phyloP scores from a whole-genome alignment of 1,139 yeast species.

The Lodderomyces metapsilosis region DNA sequence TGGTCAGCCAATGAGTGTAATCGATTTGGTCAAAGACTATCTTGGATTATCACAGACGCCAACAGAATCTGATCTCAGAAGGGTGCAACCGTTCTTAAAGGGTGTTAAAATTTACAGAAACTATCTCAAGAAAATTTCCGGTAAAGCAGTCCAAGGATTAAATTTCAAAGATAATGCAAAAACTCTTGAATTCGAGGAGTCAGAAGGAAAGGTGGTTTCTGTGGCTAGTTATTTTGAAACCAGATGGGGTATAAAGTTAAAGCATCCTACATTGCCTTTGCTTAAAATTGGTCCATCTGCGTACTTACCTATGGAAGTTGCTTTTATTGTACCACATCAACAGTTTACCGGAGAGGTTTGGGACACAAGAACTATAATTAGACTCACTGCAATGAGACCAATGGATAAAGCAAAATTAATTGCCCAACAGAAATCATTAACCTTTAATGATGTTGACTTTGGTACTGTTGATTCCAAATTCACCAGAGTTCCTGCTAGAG shows the following conservation, averaged over 20 bases:
- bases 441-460: slow-evolving; percentile 11
- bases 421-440: slow-evolving; percentile 6
- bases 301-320: slow-evolving; percentile 15
- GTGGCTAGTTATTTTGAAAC: slow-evolving; percentile 11
- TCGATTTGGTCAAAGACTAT: slow-evolving; percentile 14
- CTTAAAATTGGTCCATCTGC: slow-evolving; percentile 13
- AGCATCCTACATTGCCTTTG: slow-evolving; percentile 13
- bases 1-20: slow-evolving; percentile 14
- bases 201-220: slow-evolving; percentile 9
- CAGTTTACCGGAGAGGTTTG: slow-evolving; percentile 14
- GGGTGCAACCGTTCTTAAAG: slow-evolving; percentile 11
- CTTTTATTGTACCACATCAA: slow-evolving; percentile 13
- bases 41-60: slow-evolving; percentile 8
- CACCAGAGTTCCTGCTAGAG: slow-evolving; percentile 14
- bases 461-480: slow-evolving; percentile 13
- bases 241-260: slow-evolving; percentile 12
- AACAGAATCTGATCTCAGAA: slow-evolving; percentile 9
- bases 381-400: slow-evolving; percentile 13
- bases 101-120: slow-evolving; percentile 14
- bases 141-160: slow-evolving; percentile 13
- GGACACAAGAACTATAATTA: slow-evolving; percentile 13
- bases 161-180: slow-evolving; percentile 11
- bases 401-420: slow-evolving; percentile 13
- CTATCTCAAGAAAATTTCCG: slow-evolving; percentile 10
- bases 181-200: slow-evolving; percentile 12